A percentile compares a stretch with the other conserved stretches of the same genome.
phyloP scores from a whole-genome alignment of 305 asterid genomes.

The Solanum hybrid region DNA sequence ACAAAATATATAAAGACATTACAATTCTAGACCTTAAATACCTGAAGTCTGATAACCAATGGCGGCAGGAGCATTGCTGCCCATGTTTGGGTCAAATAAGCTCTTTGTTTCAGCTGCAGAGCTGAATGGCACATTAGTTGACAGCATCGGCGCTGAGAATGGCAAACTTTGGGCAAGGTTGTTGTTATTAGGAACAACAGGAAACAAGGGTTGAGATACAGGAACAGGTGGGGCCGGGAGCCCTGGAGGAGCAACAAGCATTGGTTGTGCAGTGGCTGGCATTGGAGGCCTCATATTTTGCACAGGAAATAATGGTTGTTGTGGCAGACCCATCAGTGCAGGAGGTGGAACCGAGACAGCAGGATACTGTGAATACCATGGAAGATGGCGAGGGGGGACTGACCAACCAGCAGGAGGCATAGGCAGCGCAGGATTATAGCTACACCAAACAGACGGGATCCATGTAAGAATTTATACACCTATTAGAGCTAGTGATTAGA shows the following conservation, averaged over 20 bases:
- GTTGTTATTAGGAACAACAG: constrained; percentile 60
- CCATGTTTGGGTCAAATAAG: constrained; percentile 33
- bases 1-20: background rate
- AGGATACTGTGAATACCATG: constrained; percentile 75
- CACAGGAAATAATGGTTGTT: constrained; percentile 83
- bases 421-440: constrained; percentile 61
- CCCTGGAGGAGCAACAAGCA: constrained; percentile 69
- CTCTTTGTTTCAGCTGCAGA: constrained; percentile 38
- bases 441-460: constrained; percentile 24
- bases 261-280: constrained; percentile 42
- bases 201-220: constrained; percentile 89
- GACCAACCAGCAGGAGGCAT: constrained; percentile 72
- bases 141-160: constrained; percentile 45
- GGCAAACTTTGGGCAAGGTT: constrained; percentile 50
- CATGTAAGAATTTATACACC: background rate
- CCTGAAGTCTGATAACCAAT: constrained; percentile 37
- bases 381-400: constrained; percentile 64
- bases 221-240: constrained; percentile 49
- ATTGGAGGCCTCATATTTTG: constrained; percentile 53
- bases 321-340: constrained; percentile 56
- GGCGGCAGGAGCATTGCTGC: constrained; percentile 23
- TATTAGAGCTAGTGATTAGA: background rate
- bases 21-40: constrained; percentile 36
- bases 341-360: constrained; percentile 59
- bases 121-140: constrained; percentile 40